A percentile compares a stretch with the other conserved stretches of the same genome.
Conservation (phyloP, 805 yeast genomes). For the Pichia rugopelliculosa region DNA sequence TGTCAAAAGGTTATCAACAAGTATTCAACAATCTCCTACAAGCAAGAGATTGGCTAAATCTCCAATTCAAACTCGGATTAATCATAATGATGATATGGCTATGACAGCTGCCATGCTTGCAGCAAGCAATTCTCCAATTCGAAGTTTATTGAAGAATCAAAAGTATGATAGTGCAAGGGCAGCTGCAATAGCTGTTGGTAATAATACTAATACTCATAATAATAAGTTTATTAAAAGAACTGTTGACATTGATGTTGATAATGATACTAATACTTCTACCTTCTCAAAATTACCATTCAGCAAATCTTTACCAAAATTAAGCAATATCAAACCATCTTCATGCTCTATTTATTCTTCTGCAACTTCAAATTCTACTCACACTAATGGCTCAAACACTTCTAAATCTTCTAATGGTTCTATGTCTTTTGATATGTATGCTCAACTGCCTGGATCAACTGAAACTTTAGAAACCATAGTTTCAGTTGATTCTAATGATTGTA, state of each 20-base stretch:
- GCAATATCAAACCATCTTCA: conserved; percentile 4
- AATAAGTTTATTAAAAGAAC: too few species aligned
- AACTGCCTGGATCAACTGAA: neutral
- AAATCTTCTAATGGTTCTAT: neutral
- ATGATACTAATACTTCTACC: too few species aligned
- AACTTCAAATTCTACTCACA: neutral
- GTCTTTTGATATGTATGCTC: conserved; percentile 1
- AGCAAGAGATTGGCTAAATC: conserved; percentile 4
- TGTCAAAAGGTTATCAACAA: conserved; percentile 2
- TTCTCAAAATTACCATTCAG: neutral
- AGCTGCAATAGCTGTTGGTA: conserved; percentile 8
- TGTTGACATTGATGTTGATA: too few species aligned
- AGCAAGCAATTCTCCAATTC: neutral
- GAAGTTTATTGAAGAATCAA: too few species aligned
- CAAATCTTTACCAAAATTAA: neutral
- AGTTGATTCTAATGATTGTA: neutral
- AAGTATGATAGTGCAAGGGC: conserved; percentile 6
- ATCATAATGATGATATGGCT: conserved; percentile 1
- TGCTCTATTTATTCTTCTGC: conserved; percentile 6
- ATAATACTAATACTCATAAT: too few species aligned
- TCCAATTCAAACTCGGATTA: neutral
- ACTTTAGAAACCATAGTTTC: conserved; percentile 6
- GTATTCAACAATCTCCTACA: neutral
- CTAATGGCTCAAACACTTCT: conserved; percentile 1
- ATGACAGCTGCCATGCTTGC: conserved; percentile 8